Percentiles rank a stretch among this genome's conserved stretches.
Conservation (phyloP, 1,139 yeast species). For the Debaryomycetaceae sp. region DNA sequence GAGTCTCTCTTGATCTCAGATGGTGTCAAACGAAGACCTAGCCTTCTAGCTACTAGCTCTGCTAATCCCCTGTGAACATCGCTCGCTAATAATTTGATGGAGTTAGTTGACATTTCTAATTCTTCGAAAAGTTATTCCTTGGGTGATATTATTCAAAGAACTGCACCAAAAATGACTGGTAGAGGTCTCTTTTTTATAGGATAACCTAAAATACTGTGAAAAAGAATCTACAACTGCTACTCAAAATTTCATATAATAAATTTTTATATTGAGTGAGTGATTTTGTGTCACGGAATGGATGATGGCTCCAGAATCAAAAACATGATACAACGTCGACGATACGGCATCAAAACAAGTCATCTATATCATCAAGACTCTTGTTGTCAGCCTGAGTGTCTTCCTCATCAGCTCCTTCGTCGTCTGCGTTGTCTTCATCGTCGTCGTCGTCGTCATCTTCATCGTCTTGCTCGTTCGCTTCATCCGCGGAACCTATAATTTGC, state of each 20-base stretch:
- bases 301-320: neutral
- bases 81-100: constrained; percentile 84
- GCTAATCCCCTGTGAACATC: constrained; percentile 92
- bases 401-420: neutral
- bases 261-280: neutral
- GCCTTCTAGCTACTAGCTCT: constrained; percentile 62
- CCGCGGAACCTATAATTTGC: constrained; percentile 13
- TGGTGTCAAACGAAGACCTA: constrained; percentile 60
- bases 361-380: neutral
- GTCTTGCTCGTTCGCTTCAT: constrained; percentile 18
- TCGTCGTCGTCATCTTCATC: constrained; percentile 28
- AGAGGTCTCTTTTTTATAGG: neutral
- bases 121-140: neutral
- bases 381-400: neutral
- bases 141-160: neutral
- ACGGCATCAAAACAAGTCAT: neutral
- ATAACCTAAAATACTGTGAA: neutral
- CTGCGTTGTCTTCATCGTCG: constrained; percentile 27
- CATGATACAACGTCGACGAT: neutral
- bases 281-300: neutral
- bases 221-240: neutral
- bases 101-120: constrained; percentile 63
- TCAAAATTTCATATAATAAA: neutral
- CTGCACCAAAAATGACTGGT: neutral
- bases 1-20: constrained; percentile 68